Evolutionary conservation across 129 eudicot genomes (phyloP), one percentile per base, ranked within the genome.

Genomic region (Artemisia tridentata): DNA sequence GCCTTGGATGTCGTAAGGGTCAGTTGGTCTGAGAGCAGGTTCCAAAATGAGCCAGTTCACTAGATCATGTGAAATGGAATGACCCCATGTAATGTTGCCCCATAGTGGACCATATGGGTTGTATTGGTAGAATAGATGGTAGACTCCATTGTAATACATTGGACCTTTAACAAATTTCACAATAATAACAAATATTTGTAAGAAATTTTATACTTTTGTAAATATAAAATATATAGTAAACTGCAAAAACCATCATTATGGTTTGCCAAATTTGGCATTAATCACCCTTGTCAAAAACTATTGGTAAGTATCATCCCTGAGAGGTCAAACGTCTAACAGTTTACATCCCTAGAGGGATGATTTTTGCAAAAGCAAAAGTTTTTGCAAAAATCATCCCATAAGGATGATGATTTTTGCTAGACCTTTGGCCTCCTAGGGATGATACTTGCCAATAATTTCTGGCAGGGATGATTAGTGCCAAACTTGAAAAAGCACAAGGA

Each of bases 91-190:
- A 29, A 82, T 86, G 66, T 82, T 80, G 31, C 90, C 90, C 84
- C 81, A 80, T 0, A 77, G 49, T 45, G 92, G 84, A 49, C 82
- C 96, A 16, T 51, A 14, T 0, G 96, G 96, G 61, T 89, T 86
- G 84, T 89, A 84, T 77, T 89, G 96, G 66, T 86, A 89, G 69
- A 89, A 89, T 14, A 89, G 55, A 73, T 89, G 96, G 66, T 89
- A 86, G 1, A 84, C 71, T 60, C 96, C 96, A 54, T 84, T 84
- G 72, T 80, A 84, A 15, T 84, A 59, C 90, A 89, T 75, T 12
- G 96, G 96, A 31, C 90, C 96, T 73, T 18, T 50, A 67, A 38
- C 8, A 67, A 70, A 6, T 63, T 61, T 14, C 58, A 55, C 61
- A 34, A 50, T 21, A 38, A 2, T 13, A 57, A 67, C 14, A 48